Percentiles rank a stretch among this genome's conserved stretches.
Conservation (phyloP, 768 basidiomycete genomes). For the Pleurotus platypus region DNA sequence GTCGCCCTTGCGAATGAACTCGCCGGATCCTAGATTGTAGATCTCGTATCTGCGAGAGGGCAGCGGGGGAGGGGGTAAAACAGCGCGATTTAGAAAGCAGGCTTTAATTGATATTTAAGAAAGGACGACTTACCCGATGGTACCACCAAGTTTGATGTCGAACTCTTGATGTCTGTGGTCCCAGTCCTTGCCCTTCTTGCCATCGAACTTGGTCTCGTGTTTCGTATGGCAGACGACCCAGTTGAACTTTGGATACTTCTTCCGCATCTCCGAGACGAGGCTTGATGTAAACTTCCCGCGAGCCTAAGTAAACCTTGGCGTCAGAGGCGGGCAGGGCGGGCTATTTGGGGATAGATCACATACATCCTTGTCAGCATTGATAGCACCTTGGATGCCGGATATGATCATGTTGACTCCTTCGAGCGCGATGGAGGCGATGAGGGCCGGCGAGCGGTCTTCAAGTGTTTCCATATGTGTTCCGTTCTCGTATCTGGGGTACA, state of each 20-base stretch:
- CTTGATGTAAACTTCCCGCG: not conserved
- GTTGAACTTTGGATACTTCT: conserved; percentile 15
- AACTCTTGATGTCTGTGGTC: conserved; percentile 15
- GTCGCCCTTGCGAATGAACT: conserved; percentile 6
- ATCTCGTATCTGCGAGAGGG: not conserved
- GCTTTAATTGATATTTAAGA: too few species aligned
- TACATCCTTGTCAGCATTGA: conserved; percentile 1
- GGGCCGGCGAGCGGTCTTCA: not conserved
- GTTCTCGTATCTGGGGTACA: not conserved
- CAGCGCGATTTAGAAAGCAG: too few species aligned
- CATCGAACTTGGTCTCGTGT: conserved; percentile 12
- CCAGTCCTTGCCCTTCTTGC: conserved; percentile 16
- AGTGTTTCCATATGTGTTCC: not conserved
- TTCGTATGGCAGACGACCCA: conserved; percentile 18
- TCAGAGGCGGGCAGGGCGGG: too few species aligned
- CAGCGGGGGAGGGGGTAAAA: not conserved
- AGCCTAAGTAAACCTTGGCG: not conserved
- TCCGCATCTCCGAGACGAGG: conserved; percentile 1
- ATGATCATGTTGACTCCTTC: not conserved
- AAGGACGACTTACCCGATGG: conserved; percentile 14
- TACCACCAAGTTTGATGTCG: conserved; percentile 8
- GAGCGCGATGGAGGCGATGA: not conserved
- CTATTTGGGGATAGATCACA: not conserved
- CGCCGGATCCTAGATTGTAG: not conserved
- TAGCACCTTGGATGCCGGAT: not conserved